Evolutionary conservation across 495 filamentous ascomycete genomes (phyloP), one percentile per base, ranked within the genome.

Genomic region (Sporormia fimetaria): DNA sequence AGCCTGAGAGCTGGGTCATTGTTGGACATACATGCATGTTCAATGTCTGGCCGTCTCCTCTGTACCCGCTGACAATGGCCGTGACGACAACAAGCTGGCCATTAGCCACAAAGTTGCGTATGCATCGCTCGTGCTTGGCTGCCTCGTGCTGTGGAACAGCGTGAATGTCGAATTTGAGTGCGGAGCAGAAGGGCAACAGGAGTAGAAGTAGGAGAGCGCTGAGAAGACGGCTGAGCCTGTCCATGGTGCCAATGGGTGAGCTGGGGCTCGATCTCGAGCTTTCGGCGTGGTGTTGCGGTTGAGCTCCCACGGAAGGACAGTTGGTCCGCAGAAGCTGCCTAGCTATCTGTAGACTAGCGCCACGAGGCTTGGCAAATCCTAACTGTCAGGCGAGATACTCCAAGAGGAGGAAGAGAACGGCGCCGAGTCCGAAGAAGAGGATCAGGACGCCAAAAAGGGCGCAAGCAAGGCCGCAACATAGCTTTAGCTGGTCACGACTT

Each of bases 31-130:
- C 90, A 63, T 94, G 83, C 75, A 96, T 94, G 58, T 95, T 94
- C 33, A 98, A 75, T 50, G 71, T 63, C 75, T 93, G 87, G 8
- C 90, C 90, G 68, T 96, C 90, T 29, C 92, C 90, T 64, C 80
- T 85, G 22, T 69, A 62, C 10, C 90, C 90, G 58, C 76, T 71
- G 10, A 93, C 74, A 37, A 78, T 94, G 37, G 88, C 82, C 24
- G 90, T 96, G n/a, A 98, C 90, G 4, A 96, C 87, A n/a, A 98
- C 90, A 44, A 98, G 68, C 39, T 88, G 92, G 60, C 94, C 87
- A 62, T 78, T 83, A 35, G 77, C 68, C 40, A 95, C 88, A 59
- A 95, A 96, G 66, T 98, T 98, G 54, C 92, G 78, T 62, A 98
- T 85, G 67, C 90, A 98, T 72, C 92, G 74, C 60, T 83, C 78